Percentiles rank a stretch among this genome's conserved stretches.
Evolutionary conservation across 768 basidiomycete genomes (phyloP).

Genomic region (Termitomyces sp.): DNA sequence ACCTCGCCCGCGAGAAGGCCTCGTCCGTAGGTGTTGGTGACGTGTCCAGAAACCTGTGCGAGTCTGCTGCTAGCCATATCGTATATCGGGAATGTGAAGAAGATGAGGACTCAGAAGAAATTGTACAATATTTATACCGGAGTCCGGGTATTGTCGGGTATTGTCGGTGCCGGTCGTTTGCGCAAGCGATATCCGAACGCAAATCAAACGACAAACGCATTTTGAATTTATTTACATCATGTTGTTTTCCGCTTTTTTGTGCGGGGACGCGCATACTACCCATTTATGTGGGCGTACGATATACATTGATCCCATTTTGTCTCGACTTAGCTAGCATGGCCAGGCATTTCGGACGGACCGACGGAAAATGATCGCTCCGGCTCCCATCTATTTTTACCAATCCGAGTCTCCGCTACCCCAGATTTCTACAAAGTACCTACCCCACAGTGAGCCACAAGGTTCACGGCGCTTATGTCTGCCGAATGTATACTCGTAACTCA

Average conservation of each 20-base stretch:
- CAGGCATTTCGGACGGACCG: background rate
- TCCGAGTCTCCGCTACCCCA: background rate
- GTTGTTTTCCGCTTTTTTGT: background rate
- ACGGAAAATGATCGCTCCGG: background rate
- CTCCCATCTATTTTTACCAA: background rate
- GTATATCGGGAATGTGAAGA: background rate
- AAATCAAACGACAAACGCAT: constrained; percentile 5
- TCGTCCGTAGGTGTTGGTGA: constrained; percentile 48
- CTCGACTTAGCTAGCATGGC: no score
- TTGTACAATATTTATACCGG: background rate
- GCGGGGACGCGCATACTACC: background rate
- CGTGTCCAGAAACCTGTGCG: constrained; percentile 67
- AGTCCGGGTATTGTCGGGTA: constrained; percentile 11
- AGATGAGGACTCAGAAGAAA: background rate
- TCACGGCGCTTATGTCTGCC: background rate
- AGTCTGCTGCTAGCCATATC: constrained; percentile 59
- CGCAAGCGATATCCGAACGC: background rate
- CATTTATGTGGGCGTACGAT: background rate
- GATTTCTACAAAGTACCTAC: background rate
- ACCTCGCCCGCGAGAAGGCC: constrained; percentile 76
- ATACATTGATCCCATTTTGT: no score
- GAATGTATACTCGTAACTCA: background rate
- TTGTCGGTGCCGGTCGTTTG: background rate
- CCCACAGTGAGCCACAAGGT: background rate
- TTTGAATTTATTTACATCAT: no score